These are phyloP conservation scores for Verticillium alfalfae DNA, from an alignment of 2,329 filamentous ascomycete genomes.

Conservation along the genomic window DNA sequence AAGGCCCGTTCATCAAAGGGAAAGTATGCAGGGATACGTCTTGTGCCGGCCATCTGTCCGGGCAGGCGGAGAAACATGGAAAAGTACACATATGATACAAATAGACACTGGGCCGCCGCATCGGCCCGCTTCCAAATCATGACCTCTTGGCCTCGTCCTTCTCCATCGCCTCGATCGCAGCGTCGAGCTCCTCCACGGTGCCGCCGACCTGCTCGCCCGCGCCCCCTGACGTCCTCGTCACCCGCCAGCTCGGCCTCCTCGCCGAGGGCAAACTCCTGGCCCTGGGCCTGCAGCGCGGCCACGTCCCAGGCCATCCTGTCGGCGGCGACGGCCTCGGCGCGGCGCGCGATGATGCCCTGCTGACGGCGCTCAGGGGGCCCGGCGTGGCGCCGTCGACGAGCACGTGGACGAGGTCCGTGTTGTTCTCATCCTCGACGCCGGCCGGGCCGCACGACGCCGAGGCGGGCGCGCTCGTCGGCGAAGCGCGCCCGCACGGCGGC, in stretches of 20 bases:
- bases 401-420: slow-evolving; percentile 31
- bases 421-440: slow-evolving; percentile 21
- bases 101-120: background rate
- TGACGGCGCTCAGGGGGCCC: slow-evolving; percentile 28
- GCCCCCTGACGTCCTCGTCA: slow-evolving; percentile 24
- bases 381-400: slow-evolving; percentile 35
- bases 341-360: slow-evolving; percentile 15
- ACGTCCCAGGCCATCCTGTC: slow-evolving; percentile 20
- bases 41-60: background rate
- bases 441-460: slow-evolving; percentile 51
- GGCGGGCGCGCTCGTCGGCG: slow-evolving; percentile 53
- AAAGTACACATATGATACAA: slow-evolving; percentile 13
- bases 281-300: slow-evolving; percentile 22
- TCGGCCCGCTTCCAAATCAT: background rate
- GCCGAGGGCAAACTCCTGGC: slow-evolving; percentile 42
- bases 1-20: background rate
- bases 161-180: slow-evolving; percentile 1
- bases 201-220: slow-evolving; percentile 17
- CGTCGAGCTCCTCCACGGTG: slow-evolving; percentile 15
- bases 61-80: background rate
- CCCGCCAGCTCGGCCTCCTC: slow-evolving; percentile 28
- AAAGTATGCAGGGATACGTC: background rate
- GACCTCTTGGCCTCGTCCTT: background rate
- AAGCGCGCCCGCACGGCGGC: slow-evolving; percentile 59
- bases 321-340: background rate